phyloP scores from a whole-genome alignment of 345 rosid genomes.

The Acer campestre region DNA sequence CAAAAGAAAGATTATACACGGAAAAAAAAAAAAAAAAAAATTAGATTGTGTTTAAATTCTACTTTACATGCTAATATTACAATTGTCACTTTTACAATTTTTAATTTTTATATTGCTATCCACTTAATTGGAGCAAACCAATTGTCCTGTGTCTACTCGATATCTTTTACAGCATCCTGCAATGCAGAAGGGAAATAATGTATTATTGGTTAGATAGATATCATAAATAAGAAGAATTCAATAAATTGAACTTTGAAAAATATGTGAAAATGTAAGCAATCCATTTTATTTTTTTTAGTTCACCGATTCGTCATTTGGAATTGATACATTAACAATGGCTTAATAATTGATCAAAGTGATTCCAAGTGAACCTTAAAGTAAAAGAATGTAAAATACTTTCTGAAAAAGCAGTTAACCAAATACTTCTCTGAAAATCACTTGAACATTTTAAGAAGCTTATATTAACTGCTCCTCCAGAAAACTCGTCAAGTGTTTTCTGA shows the following conservation, averaged over 20 bases:
- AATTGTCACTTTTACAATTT: constrained; percentile 6
- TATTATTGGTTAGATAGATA: not conserved
- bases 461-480: too few relatives aligned
- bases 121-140: constrained; percentile 7
- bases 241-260: not conserved
- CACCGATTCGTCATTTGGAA: not conserved
- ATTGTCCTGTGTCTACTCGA: constrained; percentile 36
- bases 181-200: not conserved
- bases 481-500: too few relatives aligned
- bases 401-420: not conserved
- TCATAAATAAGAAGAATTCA: not conserved
- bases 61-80: constrained; percentile 7
- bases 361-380: too few relatives aligned
- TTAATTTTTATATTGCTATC: not conserved
- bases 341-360: not conserved
- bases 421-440: not conserved
- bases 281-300: not conserved
- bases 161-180: constrained; percentile 79
- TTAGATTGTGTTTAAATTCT: constrained; percentile 11
- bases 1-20: not conserved
- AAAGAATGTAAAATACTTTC: too few relatives aligned
- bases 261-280: not conserved
- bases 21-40: not conserved
- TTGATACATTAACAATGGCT: not conserved
- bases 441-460: not conserved